Conservation (phyloP, 1,284 basidiomycete genomes). For the Cutaneotrichosporon mucoides region DNA sequence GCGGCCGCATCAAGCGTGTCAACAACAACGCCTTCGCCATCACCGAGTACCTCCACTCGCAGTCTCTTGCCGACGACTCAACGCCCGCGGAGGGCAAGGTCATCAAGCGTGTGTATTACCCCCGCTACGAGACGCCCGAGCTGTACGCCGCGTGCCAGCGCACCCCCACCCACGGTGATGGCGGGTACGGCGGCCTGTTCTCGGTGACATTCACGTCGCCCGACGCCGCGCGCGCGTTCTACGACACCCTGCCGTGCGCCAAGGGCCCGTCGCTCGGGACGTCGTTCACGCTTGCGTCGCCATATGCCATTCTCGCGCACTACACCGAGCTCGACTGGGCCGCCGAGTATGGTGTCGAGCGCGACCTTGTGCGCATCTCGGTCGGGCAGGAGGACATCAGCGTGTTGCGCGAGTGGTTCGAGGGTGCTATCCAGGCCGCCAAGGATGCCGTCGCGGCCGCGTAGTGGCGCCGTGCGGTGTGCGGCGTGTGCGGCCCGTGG, state of each 20-base stretch:
- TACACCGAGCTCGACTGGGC: constrained; percentile 92
- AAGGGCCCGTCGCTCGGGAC: constrained; percentile 95
- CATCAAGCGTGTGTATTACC: constrained; percentile 84
- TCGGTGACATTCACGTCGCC: constrained; percentile 76
- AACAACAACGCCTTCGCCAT: constrained; percentile 79
- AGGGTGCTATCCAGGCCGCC: constrained; percentile 60
- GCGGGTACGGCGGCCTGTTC: constrained; percentile 89
- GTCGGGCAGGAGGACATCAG: constrained; percentile 82
- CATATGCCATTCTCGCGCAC: constrained; percentile 91
- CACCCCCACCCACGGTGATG: constrained; percentile 48
- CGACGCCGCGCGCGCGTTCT: constrained; percentile 74
- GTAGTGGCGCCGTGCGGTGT: too few relatives aligned
- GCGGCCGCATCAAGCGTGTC: constrained; percentile 67
- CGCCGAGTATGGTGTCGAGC: constrained; percentile 75
- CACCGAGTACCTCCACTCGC: constrained; percentile 67
- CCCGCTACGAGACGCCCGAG: constrained; percentile 70
- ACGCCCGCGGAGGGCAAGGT: constrained; percentile 28
- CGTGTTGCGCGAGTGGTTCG: constrained; percentile 61
- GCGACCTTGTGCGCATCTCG: constrained; percentile 77
- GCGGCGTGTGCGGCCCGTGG: too few relatives aligned
- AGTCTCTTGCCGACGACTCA: constrained; percentile 19
- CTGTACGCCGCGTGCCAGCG: constrained; percentile 64
- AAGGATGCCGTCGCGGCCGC: constrained; percentile 23
- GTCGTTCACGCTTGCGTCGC: constrained; percentile 90
- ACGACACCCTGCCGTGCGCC: constrained; percentile 72